These are phyloP conservation scores for Aureobasidium zeae DNA, from an alignment of 2,329 filamentous ascomycete species.

Conservation along the genomic window DNA sequence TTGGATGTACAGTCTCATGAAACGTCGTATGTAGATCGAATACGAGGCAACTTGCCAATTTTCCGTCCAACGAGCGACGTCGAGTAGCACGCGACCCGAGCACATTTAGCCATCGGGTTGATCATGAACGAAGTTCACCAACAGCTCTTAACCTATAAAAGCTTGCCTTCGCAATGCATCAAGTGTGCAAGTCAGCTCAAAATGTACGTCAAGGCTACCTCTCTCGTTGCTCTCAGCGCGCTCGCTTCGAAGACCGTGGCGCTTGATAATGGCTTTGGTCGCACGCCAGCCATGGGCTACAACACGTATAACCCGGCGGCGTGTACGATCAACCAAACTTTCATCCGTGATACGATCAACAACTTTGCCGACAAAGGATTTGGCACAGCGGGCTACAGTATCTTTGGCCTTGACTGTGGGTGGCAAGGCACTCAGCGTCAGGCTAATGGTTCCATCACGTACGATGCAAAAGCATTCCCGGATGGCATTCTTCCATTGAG, in stretches of 20 bases:
- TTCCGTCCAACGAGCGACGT: too few relatives aligned
- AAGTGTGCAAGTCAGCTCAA: neutral
- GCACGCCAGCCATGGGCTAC: slow-evolving; percentile 24
- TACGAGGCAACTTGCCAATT: too few relatives aligned
- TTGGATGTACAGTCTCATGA: too few relatives aligned
- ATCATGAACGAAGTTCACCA: too few relatives aligned
- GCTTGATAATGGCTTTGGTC: slow-evolving; percentile 24
- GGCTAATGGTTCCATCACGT: slow-evolving; percentile 39
- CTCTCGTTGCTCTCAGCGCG: neutral
- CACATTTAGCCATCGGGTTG: too few relatives aligned
- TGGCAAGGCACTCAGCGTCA: slow-evolving; percentile 39
- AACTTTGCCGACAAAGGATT: slow-evolving; percentile 18
- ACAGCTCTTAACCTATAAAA: too few relatives aligned
- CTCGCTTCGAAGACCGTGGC: slow-evolving; percentile 3
- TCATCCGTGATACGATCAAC: slow-evolving; percentile 19
- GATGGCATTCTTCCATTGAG: slow-evolving; percentile 42
- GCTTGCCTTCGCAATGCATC: too few relatives aligned
- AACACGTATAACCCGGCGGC: slow-evolving; percentile 24
- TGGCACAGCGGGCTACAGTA: slow-evolving; percentile 42
- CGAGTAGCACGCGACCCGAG: too few relatives aligned
- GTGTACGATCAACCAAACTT: slow-evolving; percentile 21
- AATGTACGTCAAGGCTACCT: slow-evolving; percentile 8
- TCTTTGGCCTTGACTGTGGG: slow-evolving; percentile 51
- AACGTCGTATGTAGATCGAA: too few relatives aligned
- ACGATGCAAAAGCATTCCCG: slow-evolving; percentile 43